These are phyloP conservation scores for Barnettozyma hawaiiensis DNA, from an alignment of 1,139 yeast species.

Conservation along the genomic window DNA sequence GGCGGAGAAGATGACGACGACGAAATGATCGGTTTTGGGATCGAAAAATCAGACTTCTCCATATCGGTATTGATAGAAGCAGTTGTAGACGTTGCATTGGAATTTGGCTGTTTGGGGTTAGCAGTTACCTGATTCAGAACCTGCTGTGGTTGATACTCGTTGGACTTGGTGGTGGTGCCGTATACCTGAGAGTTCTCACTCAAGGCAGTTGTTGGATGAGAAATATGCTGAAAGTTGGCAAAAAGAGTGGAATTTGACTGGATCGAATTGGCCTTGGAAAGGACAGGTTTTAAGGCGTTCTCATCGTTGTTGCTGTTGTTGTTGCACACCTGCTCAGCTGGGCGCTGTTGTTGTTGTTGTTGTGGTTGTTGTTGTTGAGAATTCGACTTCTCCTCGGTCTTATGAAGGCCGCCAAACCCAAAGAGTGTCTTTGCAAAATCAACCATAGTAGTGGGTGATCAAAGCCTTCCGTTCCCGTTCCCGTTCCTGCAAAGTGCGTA, in stretches of 20 bases:
- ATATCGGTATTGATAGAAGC: slow-evolving; percentile 14
- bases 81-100: slow-evolving; percentile 10
- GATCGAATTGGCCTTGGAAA: slow-evolving; percentile 1
- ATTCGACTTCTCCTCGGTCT: slow-evolving; percentile 11
- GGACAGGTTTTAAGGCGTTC: slow-evolving; percentile 1
- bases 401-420: slow-evolving; percentile 48
- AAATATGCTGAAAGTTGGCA: slow-evolving; percentile 33
- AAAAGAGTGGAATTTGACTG: slow-evolving; percentile 19
- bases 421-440: slow-evolving; percentile 59
- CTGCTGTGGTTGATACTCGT: slow-evolving; percentile 29
- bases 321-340: background rate
- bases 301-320: slow-evolving; percentile 1
- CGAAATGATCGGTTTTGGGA: slow-evolving; percentile 11
- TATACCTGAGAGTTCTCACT: slow-evolving; percentile 57
- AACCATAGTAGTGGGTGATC: slow-evolving; percentile 37
- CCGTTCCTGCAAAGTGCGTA: slow-evolving; percentile 4
- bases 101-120: slow-evolving; percentile 15
- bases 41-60: slow-evolving; percentile 8
- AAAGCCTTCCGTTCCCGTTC: background rate
- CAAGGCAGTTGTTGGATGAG: slow-evolving; percentile 64
- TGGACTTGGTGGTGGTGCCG: slow-evolving; percentile 58
- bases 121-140: slow-evolving; percentile 28
- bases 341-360: no score
- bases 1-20: slow-evolving; percentile 12
- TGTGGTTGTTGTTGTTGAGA: slow-evolving; percentile 7